Percentiles rank a stretch among this genome's conserved stretches.
Conservation (phyloP, 805 yeast genomes). For the Scheffersomyces lignosus region DNA sequence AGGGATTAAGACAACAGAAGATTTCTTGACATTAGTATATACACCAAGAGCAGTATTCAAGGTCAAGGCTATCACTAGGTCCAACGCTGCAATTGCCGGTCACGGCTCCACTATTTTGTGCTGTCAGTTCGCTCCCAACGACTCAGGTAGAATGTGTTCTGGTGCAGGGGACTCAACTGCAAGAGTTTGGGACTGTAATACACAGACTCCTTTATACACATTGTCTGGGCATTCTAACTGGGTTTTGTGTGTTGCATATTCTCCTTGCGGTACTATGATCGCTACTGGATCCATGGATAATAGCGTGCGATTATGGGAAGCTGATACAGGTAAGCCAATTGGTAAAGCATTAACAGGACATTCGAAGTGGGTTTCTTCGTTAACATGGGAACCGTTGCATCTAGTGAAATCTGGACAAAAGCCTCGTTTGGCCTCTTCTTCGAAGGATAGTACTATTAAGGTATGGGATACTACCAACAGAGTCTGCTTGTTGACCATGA, state of each 20-base stretch:
- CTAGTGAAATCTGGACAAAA: slow-evolving; percentile 61
- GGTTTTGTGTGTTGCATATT: slow-evolving; percentile 90
- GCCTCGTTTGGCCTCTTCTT: slow-evolving; percentile 79
- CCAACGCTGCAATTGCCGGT: slow-evolving; percentile 91
- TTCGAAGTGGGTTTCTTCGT: slow-evolving; percentile 82
- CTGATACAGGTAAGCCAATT: slow-evolving; percentile 65
- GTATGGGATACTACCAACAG: slow-evolving; percentile 85
- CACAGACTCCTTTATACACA: slow-evolving; percentile 85
- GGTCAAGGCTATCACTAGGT: slow-evolving; percentile 86
- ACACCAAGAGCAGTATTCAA: slow-evolving; percentile 95
- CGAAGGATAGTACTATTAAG: slow-evolving; percentile 87
- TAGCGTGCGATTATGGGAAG: slow-evolving; percentile 86
- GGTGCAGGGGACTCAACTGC: slow-evolving; percentile 98
- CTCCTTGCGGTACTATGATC: slow-evolving; percentile 85
- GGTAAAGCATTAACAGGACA: slow-evolving; percentile 83
- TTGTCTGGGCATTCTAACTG: slow-evolving; percentile 85
- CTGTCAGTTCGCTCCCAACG: slow-evolving; percentile 90
- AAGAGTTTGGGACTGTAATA: slow-evolving; percentile 93
- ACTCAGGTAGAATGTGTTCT: slow-evolving; percentile 81
- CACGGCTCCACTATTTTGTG: slow-evolving; percentile 93
- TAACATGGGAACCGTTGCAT: slow-evolving; percentile 95
- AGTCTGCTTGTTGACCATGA: slow-evolving; percentile 64
- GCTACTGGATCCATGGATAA: slow-evolving; percentile 98
- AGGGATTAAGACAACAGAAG: slow-evolving; percentile 86
- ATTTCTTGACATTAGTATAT: slow-evolving; percentile 82